A percentile compares a stretch with the other conserved stretches of the same genome.
These are phyloP conservation scores for Parastagonospora nodorum DNA, from an alignment of 2,329 filamentous ascomycete species.

Conservation along the genomic window DNA sequence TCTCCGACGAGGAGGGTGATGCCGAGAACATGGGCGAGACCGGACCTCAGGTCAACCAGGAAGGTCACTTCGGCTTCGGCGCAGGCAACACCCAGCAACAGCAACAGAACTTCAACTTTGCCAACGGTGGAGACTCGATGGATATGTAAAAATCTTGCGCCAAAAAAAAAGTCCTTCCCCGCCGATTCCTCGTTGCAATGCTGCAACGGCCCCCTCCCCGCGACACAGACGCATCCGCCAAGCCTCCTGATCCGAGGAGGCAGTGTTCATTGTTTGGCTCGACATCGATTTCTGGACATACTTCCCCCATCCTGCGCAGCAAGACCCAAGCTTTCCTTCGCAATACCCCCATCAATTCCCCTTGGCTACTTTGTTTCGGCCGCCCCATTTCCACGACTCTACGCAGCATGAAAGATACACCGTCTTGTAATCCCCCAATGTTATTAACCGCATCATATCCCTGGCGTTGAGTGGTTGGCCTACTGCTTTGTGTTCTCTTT, in stretches of 20 bases:
- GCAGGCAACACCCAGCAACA: slow-evolving; percentile 62
- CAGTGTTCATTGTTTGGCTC: slow-evolving; percentile 28
- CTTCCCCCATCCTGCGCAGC: slow-evolving; percentile 16
- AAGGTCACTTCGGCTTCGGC: slow-evolving; percentile 80
- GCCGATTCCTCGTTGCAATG: slow-evolving; percentile 10
- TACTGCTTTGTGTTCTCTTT: slow-evolving; percentile 26
- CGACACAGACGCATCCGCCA: slow-evolving; percentile 13
- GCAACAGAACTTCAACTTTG: slow-evolving; percentile 91
- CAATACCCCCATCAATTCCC: slow-evolving; percentile 25
- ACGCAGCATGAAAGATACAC: slow-evolving; percentile 49
- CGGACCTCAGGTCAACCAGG: slow-evolving; percentile 71
- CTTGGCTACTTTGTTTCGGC: slow-evolving; percentile 18
- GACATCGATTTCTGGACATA: slow-evolving; percentile 30
- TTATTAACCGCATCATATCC: slow-evolving; percentile 49
- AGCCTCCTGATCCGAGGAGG: slow-evolving; percentile 18
- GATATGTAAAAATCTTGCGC: slow-evolving; percentile 64
- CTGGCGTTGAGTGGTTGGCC: slow-evolving; percentile 45
- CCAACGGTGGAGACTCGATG: slow-evolving; percentile 75
- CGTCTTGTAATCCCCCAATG: slow-evolving; percentile 47
- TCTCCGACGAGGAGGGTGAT: slow-evolving; percentile 93
- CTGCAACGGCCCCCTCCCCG: slow-evolving; percentile 7
- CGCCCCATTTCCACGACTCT: slow-evolving; percentile 36
- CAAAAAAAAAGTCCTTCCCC: slow-evolving; percentile 7
- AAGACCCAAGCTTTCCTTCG: slow-evolving; percentile 23
- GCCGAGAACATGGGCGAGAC: slow-evolving; percentile 78